Evolutionary conservation across 441 rosid genomes (phyloP), one percentile per base, ranked within the genome.

Genomic region (Erodium trifolium): DNA sequence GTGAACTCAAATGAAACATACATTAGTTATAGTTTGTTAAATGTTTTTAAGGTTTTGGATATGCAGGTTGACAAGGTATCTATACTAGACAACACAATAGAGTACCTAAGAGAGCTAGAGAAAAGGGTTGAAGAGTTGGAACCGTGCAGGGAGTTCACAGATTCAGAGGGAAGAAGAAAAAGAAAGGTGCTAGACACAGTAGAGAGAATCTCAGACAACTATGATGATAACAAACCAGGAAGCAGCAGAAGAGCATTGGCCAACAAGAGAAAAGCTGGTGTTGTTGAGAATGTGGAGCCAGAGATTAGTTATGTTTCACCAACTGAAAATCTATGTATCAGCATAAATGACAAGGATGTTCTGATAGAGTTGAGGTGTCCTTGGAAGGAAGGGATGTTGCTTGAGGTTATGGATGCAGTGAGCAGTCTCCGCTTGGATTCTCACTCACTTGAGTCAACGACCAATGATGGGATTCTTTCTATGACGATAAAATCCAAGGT

Each of bases 371-470:
- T 94, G 51, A 80, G 81, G 71, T 88, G 98, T 76, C 76, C 80
- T 17, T 94, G 89, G 94, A 85, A 84, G 76, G 98, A 94, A 70
- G 94, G 98, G 34, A 68, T 90, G 57, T 77, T 94, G 79, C 86
- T 92, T 0, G 91, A 90, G 83, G 82, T 90, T 64, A 83, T 94
- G 85, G 92, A 83, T 71, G 87, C 76, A 14, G 73, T 80, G 29
- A 83, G 85, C 79, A 79, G 74, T 77, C 87, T 90, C 69, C 78
- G 78, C 68, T 71, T 94, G 73, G 97, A 94, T 81, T 90, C 88
- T 68, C 85, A 84, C 74, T 84, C 93, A 3, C 88, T 94, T 63
- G 91, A 86, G 49, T 90, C 98, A 2, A 84, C 94, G 6, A 82
- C 84, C 34, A 77, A 62, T 0, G 88, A 84, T 12, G 97, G 94